Evolutionary conservation across 2,329 filamentous ascomycete genomes (phyloP), one percentile per base, ranked within the genome.

Genomic region (Aspergillus fijiensis): DNA sequence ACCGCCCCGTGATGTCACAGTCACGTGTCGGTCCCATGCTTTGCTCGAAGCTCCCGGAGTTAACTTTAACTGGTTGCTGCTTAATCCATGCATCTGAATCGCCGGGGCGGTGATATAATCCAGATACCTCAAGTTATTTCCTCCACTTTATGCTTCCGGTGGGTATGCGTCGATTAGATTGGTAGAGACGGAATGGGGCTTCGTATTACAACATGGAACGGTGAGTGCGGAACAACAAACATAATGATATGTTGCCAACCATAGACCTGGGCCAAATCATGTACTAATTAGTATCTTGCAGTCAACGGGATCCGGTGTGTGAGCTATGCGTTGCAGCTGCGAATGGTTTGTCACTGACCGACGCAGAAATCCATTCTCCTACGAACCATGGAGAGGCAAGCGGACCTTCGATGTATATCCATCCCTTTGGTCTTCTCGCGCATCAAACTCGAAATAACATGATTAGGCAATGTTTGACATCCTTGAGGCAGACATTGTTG

Each of bases 401-500:
- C 84, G 85, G 65, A 88, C 86, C 2, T 92, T 90, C 68, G 82
- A 88, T 76, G 89, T 89, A 72, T 66, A 9, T 45, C 39, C 7
- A 19, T 16, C 68, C 42, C 11, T 23, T 25, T 5, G 6, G 4
- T 25, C 31, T 25, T 12, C 11, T 4, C 42, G 19, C 19, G 42
- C n/a, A 14, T 23, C 3, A 31, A 9, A 5, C 11, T 31, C 23
- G 7, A 33, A 50, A 35, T 51, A 14, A 57, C 55, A 4, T 47
- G 39, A 52, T 2, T 60, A 91, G 89, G 84, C 89, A 65, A 98
- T 98, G 95, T 98, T 99, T 77, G 91, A 96, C 67, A 90, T 89
- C 49, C 84, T 99, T 6, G 90, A 95, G 73, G 88, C 93, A 56
- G 95, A 99, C 74, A 95, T 99, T 64, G 87, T 98, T 19, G 84